Base-by-base conservation (phyloP, 345 rosid genomes). In the Noccaea bulbosa region DNA sequence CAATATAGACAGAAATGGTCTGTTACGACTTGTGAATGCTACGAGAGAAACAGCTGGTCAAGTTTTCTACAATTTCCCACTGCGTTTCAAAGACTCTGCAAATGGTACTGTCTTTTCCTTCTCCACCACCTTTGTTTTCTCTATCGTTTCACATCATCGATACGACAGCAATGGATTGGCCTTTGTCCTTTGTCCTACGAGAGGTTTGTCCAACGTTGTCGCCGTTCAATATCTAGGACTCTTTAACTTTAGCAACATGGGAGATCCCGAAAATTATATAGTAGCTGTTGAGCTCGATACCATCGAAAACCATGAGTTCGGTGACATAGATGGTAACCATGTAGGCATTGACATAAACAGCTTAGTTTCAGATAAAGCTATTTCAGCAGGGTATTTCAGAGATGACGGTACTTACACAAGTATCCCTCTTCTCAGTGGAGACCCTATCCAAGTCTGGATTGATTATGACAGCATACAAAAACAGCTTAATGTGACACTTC, bases 321-420 rank as follows among this genome's bases (percentile, higher is more conserved):
- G 44, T 1, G 84, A 80, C 63, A 73, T 54, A 8, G 4, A 83
- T 43, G 62, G 16, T 10, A 84, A 86, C 37, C 89, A 85, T 68
- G 86, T 83, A 0, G 88, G 90, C 5, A 77, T 89, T 24, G 86
- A 89, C 53, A 73, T 87, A 11, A 84, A 80, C 27, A 67, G 77
- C 38, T n/a, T 83, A 54, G 1, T 0, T 3, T 90, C 96, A 4
- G 53, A 15, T 0, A 12, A 0, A 3, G 75, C 80, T 24, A 5
- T 47, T 52, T 1, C 77, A 2, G 88, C 87, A 0, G 75, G 71
- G 2, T 84, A 87, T 62, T 76, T 59, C 69, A 60, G 45, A 0
- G 43, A 54, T n/a, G 76, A 72, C 27, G 63, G 51, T 59, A 55
- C 68, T 32, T 33, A 61, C 20, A 45, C 0, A 35, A 59, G n/a